phyloP scores from a whole-genome alignment of 331 rosid species.

The Quercus lobata region DNA sequence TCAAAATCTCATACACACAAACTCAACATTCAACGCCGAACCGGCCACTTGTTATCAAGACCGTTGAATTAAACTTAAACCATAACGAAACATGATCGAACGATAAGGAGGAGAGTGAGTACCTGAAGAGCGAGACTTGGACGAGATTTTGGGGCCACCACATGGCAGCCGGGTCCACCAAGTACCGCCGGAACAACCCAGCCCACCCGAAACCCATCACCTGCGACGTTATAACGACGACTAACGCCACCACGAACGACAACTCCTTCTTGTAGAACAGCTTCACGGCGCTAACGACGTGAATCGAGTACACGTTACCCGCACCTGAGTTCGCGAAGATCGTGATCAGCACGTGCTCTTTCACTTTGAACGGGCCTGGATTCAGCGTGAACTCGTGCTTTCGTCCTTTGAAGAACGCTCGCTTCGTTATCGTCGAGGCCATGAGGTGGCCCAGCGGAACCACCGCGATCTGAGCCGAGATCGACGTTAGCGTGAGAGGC shows the following conservation, averaged over 20 bases:
- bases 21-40: no score
- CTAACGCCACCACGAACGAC: conserved; percentile 61
- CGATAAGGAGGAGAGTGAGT: background rate
- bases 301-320: conserved; percentile 81
- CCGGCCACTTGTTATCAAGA: background rate
- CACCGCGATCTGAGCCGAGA: conserved; percentile 88
- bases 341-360: conserved; percentile 88
- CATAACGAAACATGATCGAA: background rate
- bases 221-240: conserved; percentile 82
- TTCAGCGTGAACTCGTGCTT: conserved; percentile 60
- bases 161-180: conserved; percentile 87
- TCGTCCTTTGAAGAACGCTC: conserved; percentile 47
- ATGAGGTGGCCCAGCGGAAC: conserved; percentile 80
- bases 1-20: no score
- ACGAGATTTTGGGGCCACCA: conserved; percentile 94
- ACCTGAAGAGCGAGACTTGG: conserved; percentile 88
- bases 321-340: conserved; percentile 93
- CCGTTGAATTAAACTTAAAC: background rate
- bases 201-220: conserved; percentile 93
- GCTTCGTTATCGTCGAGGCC: conserved; percentile 56
- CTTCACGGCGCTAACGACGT: conserved; percentile 70
- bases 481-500: conserved; percentile 74
- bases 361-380: conserved; percentile 89
- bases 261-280: conserved; percentile 45
- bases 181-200: conserved; percentile 58